Evolutionary conservation across 805 yeast genomes (phyloP), one percentile per base, ranked within the genome.

Genomic region (Starmerella sirachaensis): DNA sequence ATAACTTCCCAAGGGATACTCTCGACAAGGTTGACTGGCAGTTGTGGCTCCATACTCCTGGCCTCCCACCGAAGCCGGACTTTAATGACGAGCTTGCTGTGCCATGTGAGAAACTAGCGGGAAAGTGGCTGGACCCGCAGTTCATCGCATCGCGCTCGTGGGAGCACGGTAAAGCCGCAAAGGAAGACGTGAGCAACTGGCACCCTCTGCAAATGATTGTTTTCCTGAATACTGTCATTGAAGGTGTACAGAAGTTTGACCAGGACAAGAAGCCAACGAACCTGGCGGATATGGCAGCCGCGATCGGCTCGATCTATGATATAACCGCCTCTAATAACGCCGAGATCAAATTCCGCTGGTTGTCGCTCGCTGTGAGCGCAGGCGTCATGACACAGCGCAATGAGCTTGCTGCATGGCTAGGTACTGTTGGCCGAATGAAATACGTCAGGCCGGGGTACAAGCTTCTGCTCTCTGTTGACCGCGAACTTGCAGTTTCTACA

Each of bases 391-490:
- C 63, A 35, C 49, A 51, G 27, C 70, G 77, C 55, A 61, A 59
- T 40, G 61, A 59, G 30, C 62, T 85, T 31, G 84, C 93, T 3
- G 72, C 73, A 37, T 85, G 94, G 94, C 67, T 85, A 38, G 93
- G 88, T 10, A 76, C 86, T 2, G 91, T 85, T 17, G 95, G 95
- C 16, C 72, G 95, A 65, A 85, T 85, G 95, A 85, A 85, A 63
- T 85, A 77, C 54, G 94, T 82, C 18, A 71, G 95, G 58, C 94
- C 95, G 21, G 83, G 91, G 4, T 84, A 74, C 60, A 68, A 73
- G 31, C 61, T 76, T 43, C 64, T 85, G 45, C 70, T 73, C 52
- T 52, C 60, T 6, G 88, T 77, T 18, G 79, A 81, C 57, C 71
- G 70, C 30, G 63, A 66, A 12, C 63, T 77, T 46, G 94, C 94